phyloP scores from a whole-genome alignment of 2,329 filamentous ascomycete genomes.

The Parastagonospora avenae region DNA sequence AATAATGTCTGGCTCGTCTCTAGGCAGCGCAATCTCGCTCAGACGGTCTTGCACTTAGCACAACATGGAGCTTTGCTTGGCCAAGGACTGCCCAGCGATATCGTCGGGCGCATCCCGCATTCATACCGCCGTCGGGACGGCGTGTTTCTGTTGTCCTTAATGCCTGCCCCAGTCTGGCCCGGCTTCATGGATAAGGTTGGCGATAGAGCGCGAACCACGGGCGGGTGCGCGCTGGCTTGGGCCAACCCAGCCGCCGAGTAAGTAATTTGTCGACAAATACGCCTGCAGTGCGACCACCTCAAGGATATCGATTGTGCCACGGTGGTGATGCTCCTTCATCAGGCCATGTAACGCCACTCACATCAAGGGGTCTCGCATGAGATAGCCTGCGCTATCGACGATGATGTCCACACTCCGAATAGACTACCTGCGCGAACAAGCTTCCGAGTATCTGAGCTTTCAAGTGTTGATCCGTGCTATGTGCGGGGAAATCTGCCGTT shows the following conservation, averaged over 20 bases:
- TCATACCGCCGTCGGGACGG: conserved; percentile 20
- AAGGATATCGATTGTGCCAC: conserved; percentile 35
- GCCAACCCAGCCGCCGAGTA: conserved; percentile 15
- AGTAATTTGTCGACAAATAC: conserved; percentile 1
- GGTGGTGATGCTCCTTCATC: conserved; percentile 15
- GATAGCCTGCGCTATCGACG: neutral
- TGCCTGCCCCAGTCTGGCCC: conserved; percentile 40
- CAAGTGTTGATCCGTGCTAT: neutral
- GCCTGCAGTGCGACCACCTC: conserved; percentile 27
- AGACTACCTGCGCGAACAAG: neutral
- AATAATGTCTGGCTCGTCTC: conserved; percentile 3
- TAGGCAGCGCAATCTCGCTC: conserved; percentile 15
- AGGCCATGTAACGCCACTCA: conserved; percentile 32
- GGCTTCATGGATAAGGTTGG: conserved; percentile 42
- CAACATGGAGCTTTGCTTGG: neutral
- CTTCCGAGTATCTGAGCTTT: neutral
- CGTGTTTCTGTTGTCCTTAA: conserved; percentile 26
- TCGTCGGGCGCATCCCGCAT: conserved; percentile 17
- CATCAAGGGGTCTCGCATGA: conserved; percentile 4
- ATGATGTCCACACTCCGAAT: conserved; percentile 1
- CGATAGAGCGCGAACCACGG: conserved; percentile 33
- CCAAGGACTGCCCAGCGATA: neutral
- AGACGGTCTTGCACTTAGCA: neutral
- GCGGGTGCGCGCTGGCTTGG: conserved; percentile 21
- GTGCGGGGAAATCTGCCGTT: conserved; percentile 20